phyloP scores from a whole-genome alignment of 2,329 filamentous ascomycete species.

The Sphaerulina populicola region DNA sequence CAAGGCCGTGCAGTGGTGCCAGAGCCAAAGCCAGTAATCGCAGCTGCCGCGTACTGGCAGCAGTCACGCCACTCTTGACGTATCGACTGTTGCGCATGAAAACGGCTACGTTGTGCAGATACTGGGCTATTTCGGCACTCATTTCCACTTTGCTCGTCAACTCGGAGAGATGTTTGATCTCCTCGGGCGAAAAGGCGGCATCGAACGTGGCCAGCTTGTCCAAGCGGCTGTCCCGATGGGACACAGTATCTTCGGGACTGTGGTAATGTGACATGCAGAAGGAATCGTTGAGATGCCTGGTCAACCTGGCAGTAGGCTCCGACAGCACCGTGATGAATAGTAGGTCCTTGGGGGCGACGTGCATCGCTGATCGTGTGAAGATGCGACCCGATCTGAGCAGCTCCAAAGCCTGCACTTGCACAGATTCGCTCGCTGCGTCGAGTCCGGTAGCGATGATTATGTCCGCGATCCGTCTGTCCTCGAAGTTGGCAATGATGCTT shows the following conservation, averaged over 20 bases:
- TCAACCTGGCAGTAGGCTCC: conserved; percentile 31
- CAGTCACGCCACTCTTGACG: conserved; percentile 67
- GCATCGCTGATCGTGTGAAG: conserved; percentile 64
- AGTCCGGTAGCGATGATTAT: conserved; percentile 75
- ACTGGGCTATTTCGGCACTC: conserved; percentile 69
- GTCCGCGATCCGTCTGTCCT: conserved; percentile 60
- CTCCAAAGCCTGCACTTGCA: conserved; percentile 74
- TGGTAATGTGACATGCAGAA: conserved; percentile 87
- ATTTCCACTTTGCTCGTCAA: conserved; percentile 53
- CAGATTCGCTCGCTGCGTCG: conserved; percentile 59
- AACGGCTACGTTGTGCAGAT: conserved; percentile 77
- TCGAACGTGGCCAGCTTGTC: conserved; percentile 30
- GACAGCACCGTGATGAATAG: conserved; percentile 64
- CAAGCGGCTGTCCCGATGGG: conserved; percentile 56
- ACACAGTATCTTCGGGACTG: conserved; percentile 60
- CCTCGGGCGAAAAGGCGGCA: conserved; percentile 23
- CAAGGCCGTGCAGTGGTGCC: conserved; percentile 69
- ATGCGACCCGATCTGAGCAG: conserved; percentile 72
- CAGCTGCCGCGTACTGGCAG: conserved; percentile 70
- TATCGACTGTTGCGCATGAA: conserved; percentile 84
- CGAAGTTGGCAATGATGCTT: conserved; percentile 29
- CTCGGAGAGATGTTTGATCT: conserved; percentile 53
- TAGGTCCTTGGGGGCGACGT: conserved; percentile 68
- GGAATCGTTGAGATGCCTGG: conserved; percentile 58
- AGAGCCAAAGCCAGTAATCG: conserved; percentile 50